Conservation (phyloP, 1,284 basidiomycete genomes). For the Irpex sp. region DNA sequence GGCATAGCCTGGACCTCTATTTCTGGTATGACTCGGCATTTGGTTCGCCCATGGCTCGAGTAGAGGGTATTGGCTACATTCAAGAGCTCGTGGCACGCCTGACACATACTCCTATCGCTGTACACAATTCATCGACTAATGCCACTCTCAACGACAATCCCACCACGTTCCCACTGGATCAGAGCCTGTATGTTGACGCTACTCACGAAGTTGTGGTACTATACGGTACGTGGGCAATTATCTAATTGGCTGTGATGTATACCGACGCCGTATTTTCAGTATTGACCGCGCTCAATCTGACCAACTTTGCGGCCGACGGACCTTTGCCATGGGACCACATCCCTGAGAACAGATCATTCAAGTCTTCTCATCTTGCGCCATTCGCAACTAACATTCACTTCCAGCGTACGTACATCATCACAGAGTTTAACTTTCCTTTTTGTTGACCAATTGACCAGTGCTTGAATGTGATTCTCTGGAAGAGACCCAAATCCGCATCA, state of each 20-base stretch:
- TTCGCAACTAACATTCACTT: constrained; percentile 78
- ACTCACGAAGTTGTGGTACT: constrained; percentile 84
- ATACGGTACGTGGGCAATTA: constrained; percentile 48
- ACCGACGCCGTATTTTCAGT: constrained; percentile 33
- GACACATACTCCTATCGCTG: constrained; percentile 66
- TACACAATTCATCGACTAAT: constrained; percentile 77
- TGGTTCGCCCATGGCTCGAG: constrained; percentile 74
- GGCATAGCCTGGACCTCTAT: constrained; percentile 33
- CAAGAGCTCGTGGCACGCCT: constrained; percentile 81
- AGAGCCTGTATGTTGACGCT: constrained; percentile 82
- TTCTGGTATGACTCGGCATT: constrained; percentile 69
- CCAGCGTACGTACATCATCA: constrained; percentile 49
- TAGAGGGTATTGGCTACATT: constrained; percentile 83
- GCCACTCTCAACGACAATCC: constrained; percentile 69
- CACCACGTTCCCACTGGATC: constrained; percentile 76
- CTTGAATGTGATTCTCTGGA: constrained; percentile 51
- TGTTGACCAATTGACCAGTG: constrained; percentile 33
- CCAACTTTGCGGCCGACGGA: constrained; percentile 63
- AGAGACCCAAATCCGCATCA: constrained; percentile 67
- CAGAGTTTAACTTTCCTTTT: constrained; percentile 1
- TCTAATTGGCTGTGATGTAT: neutral
- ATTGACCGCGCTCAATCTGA: constrained; percentile 72
- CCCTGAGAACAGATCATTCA: constrained; percentile 56
- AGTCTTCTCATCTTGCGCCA: constrained; percentile 65
- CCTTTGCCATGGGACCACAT: constrained; percentile 75